A percentile compares a stretch with the other conserved stretches of the same genome.
phyloP scores from a whole-genome alignment of 169 alveolate species.

The Babesia caballi region DNA sequence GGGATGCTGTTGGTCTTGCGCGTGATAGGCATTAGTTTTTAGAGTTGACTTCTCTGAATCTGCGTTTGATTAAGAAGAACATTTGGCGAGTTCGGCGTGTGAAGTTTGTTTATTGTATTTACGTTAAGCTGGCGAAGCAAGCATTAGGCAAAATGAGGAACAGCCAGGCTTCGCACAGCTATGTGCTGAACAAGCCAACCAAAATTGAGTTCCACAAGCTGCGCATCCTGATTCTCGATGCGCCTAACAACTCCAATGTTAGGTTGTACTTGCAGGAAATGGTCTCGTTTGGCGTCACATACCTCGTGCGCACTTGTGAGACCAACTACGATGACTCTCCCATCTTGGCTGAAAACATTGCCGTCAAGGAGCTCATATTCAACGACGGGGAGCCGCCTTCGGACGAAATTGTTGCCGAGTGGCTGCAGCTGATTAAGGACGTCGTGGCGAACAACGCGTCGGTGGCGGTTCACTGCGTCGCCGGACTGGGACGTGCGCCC shows the following conservation, averaged over 20 bases:
- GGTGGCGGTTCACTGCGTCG: constrained; percentile 91
- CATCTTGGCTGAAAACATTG: constrained; percentile 72
- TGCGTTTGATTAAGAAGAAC: too few relatives aligned
- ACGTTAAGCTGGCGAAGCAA: too few relatives aligned
- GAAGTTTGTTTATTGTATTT: too few relatives aligned
- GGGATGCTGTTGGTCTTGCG: too few relatives aligned
- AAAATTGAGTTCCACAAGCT: constrained; percentile 80
- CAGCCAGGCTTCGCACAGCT: constrained; percentile 23
- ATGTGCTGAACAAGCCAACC: constrained; percentile 85
- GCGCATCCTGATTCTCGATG: constrained; percentile 83
- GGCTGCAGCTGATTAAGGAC: constrained; percentile 81
- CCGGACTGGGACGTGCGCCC: constrained; percentile 92
- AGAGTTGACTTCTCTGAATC: too few relatives aligned
- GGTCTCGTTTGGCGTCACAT: constrained; percentile 79
- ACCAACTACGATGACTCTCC: constrained; percentile 78
- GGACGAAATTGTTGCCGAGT: constrained; percentile 75
- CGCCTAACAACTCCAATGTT: constrained; percentile 83
- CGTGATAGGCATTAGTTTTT: too few relatives aligned
- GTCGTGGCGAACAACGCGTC: constrained; percentile 75
- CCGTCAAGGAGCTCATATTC: constrained; percentile 81
- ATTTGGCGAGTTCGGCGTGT: too few relatives aligned
- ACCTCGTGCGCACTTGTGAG: constrained; percentile 89
- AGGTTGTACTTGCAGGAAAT: constrained; percentile 79
- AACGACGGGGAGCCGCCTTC: constrained; percentile 91
- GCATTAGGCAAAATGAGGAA: constrained; percentile 7